Base-by-base conservation (phyloP, 345 rosid genomes). In the Lagerstroemia speciosa region DNA sequence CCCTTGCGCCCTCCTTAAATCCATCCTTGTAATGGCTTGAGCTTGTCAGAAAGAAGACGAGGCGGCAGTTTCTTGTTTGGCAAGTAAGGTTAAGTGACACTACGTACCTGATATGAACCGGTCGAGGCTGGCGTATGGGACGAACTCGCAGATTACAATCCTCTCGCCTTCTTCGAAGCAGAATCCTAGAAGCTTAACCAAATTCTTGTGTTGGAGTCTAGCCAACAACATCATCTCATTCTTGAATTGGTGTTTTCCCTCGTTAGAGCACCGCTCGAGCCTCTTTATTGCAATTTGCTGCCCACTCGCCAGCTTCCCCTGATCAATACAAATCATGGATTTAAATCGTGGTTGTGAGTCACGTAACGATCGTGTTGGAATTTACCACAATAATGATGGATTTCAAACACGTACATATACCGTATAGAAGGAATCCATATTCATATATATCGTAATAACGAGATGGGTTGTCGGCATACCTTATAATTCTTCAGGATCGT, bases 251-350 rank as follows among this genome's bases (percentile, higher is more conserved):
- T 69, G 69, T 0, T 78, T 63, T 16, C 90, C 94, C 79, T 85
- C 91, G 10, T 87, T 78, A 0, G 97, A 91, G 24, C 63, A 70
- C 8, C 77, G 62, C 4, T 87, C 80, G 9, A 85, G 75, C 71
- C 86, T 79, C 76, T 91, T 91, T 45, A 88, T 87, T 1, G 91
- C 89, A 24, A 88, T 77, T 31, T 80, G 77, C 61, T 65, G 70
- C 27, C 89, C 85, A 75, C 71, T 68, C 0, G 62, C 27, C 14
- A 87, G 66, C 33, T 27, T 70, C 8, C 94, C 95, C 95, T 86
- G 76, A 31, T 41, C 31, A n/a, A 7, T 0, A 41, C 29, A 32
- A 32, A 15, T 6, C n/a, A n/a, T n/a, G n/a, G n/a, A n/a, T n/a
- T n/a, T n/a, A n/a, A n/a, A n/a, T n/a, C n/a, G n/a, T n/a, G n/a